Conservation (phyloP, 352 stramenopile species). For the Phytophthora macrochlamydospora region DNA sequence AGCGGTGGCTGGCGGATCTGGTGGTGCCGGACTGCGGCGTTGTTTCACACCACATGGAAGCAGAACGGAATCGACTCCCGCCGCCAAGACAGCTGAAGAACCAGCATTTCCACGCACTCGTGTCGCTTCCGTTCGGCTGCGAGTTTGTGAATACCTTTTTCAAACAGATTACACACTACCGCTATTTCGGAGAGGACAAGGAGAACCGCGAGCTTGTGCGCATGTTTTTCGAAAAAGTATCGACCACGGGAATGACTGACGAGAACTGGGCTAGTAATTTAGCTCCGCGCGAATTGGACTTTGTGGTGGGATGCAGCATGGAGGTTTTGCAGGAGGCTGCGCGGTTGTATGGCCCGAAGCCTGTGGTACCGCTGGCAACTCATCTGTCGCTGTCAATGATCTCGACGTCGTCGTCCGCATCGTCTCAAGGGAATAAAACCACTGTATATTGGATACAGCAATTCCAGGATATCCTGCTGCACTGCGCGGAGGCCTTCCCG, state of each 20-base stretch:
- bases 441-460: slow-evolving; percentile 83
- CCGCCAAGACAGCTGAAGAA: slow-evolving; percentile 75
- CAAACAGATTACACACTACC: slow-evolving; percentile 71
- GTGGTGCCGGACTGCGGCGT: slow-evolving; percentile 58
- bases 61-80: slow-evolving; percentile 42
- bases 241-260: slow-evolving; percentile 66
- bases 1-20: slow-evolving; percentile 74
- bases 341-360: slow-evolving; percentile 68
- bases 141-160: slow-evolving; percentile 74
- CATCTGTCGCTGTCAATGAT: slow-evolving; percentile 46
- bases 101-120: slow-evolving; percentile 66
- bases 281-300: slow-evolving; percentile 42
- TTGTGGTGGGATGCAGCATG: slow-evolving; percentile 66
- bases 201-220: slow-evolving; percentile 72
- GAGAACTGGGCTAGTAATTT: slow-evolving; percentile 63
- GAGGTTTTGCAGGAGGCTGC: slow-evolving; percentile 80
- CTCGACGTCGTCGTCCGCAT: slow-evolving; percentile 42
- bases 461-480: slow-evolving; percentile 74
- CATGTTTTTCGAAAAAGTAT: slow-evolving; percentile 85
- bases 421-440: slow-evolving; percentile 49
- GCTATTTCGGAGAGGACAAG: slow-evolving; percentile 75
- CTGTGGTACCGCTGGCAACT: slow-evolving; percentile 33
- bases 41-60: slow-evolving; percentile 55
- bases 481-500: slow-evolving; percentile 74
- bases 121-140: slow-evolving; percentile 70